Evolutionary conservation across 2,329 filamentous ascomycete genomes (phyloP).

Genomic region (Chrysosporium keratinophilum): DNA sequence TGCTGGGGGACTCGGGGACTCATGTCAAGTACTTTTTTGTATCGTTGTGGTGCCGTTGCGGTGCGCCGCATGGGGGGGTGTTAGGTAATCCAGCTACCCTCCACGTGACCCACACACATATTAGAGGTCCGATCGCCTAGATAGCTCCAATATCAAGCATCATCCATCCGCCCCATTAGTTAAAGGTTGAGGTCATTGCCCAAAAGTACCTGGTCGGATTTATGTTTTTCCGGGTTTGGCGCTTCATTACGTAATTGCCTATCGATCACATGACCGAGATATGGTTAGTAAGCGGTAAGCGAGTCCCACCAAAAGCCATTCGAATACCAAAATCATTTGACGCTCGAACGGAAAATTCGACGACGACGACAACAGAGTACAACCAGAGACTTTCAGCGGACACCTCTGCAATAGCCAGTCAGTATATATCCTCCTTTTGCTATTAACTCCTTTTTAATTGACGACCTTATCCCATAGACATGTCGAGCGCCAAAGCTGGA

Average conservation of each 20-base stretch:
- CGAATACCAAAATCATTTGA: slow-evolving; percentile 4
- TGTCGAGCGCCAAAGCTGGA: slow-evolving; percentile 56
- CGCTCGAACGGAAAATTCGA: slow-evolving; percentile 6
- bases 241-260: background rate
- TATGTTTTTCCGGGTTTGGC: background rate
- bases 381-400: slow-evolving; percentile 12
- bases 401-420: slow-evolving; percentile 12
- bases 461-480: slow-evolving; percentile 28
- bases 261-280: background rate
- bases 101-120: no score
- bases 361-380: slow-evolving; percentile 9
- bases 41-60: no score
- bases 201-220: background rate
- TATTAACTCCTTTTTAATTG: background rate
- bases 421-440: background rate
- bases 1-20: no score
- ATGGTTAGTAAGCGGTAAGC: slow-evolving; percentile 12
- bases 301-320: slow-evolving; percentile 12
- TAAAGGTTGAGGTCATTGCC: no score
- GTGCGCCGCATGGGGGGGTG: no score
- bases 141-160: no score
- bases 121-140: no score
- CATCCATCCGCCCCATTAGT: no score
- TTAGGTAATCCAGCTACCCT: no score
- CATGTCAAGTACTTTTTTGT: no score